phyloP scores from a whole-genome alignment of 495 filamentous ascomycete species.

The Penicillium alfredii region DNA sequence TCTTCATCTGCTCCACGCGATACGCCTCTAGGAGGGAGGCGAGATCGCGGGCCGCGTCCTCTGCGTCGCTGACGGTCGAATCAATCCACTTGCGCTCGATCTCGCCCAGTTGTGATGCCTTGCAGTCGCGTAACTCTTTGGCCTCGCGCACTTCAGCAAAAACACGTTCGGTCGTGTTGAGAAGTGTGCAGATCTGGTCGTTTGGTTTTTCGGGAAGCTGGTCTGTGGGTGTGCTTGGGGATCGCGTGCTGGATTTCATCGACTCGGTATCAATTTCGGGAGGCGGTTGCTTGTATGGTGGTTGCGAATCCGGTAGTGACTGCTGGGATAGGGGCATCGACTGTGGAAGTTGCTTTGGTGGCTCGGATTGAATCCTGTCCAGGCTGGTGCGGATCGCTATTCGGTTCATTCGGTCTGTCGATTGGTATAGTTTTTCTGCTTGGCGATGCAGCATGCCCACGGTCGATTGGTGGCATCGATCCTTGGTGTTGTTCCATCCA shows the following conservation, averaged over 20 bases:
- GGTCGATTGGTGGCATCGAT: conserved; percentile 8
- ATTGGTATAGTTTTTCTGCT: conserved; percentile 3
- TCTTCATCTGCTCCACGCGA: conserved; percentile 9
- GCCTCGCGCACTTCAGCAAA: conserved; percentile 2
- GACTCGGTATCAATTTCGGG: conserved; percentile 1
- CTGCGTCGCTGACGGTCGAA: conserved; percentile 10
- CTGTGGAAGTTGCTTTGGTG: not conserved
- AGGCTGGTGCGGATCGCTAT: not conserved
- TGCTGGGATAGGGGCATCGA: too few species aligned
- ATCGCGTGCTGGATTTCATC: not conserved
- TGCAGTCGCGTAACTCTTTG: conserved; percentile 5
- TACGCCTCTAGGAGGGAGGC: conserved; percentile 7
- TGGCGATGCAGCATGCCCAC: conserved; percentile 4
- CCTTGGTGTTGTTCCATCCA: conserved; percentile 2
- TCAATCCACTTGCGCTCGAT: conserved; percentile 17
- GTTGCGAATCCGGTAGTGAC: too few species aligned
- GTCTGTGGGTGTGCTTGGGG: too few species aligned
- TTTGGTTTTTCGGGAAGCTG: conserved; percentile 3
- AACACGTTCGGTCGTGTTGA: conserved; percentile 7
- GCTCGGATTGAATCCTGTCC: not conserved
- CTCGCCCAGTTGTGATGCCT: conserved; percentile 9
- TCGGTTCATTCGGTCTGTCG: conserved; percentile 2
- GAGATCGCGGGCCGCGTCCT: conserved; percentile 5
- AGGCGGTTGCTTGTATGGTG: too few species aligned
- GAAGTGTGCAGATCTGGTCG: conserved; percentile 5